Evolutionary conservation across 2,329 filamentous ascomycete genomes (phyloP).

Genomic region (Chaetothyriales sp.): DNA sequence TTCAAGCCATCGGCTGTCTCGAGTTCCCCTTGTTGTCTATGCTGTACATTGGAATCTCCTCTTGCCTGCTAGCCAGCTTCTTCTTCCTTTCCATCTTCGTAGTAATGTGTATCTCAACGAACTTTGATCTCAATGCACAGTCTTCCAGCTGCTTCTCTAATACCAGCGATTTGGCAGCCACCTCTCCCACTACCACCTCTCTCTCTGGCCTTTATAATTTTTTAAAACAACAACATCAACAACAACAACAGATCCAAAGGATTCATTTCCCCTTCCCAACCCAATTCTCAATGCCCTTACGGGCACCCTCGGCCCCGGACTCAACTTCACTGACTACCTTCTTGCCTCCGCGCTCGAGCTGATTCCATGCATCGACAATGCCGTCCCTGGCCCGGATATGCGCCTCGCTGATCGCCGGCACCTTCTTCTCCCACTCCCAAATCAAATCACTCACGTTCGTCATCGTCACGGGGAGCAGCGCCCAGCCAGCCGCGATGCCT

Average conservation of each 20-base stretch:
- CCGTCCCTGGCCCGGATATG: slow-evolving; percentile 61
- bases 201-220: neutral
- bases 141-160: too few species aligned
- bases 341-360: slow-evolving; percentile 55
- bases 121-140: too few species aligned
- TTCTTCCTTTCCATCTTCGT: neutral
- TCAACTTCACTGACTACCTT: slow-evolving; percentile 72
- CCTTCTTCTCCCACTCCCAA: slow-evolving; percentile 86
- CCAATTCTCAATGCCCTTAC: slow-evolving; percentile 73
- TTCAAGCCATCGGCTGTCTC: neutral
- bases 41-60: neutral
- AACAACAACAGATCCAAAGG: neutral
- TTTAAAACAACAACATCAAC: neutral
- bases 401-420: slow-evolving; percentile 68
- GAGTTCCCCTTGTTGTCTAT: neutral
- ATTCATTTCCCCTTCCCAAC: slow-evolving; percentile 74
- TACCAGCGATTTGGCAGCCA: too few species aligned
- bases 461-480: slow-evolving; percentile 78
- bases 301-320: slow-evolving; percentile 57
- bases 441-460: slow-evolving; percentile 71
- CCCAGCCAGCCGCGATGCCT: slow-evolving; percentile 70
- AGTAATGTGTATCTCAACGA: neutral
- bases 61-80: neutral
- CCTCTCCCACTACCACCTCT: neutral
- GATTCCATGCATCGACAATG: slow-evolving; percentile 55